Percentiles rank a stretch among this genome's conserved stretches.
phyloP scores from a whole-genome alignment of 2,329 filamentous ascomycete species.

The Coniosporium tulheliwenetii region DNA sequence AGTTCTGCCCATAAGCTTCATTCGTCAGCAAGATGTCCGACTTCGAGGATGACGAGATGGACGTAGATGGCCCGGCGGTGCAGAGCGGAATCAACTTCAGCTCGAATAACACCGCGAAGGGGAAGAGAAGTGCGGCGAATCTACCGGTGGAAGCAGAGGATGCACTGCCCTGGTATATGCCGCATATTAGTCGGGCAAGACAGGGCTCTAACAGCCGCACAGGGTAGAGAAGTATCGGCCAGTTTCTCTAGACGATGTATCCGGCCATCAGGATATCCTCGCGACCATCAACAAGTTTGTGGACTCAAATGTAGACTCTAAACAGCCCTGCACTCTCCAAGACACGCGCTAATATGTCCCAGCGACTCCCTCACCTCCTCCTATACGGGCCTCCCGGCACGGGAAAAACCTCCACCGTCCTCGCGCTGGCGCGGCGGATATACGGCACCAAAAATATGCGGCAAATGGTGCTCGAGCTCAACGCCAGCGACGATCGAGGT shows the following conservation, averaged over 20 bases:
- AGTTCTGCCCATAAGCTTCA: not conserved
- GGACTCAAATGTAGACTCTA: conserved; percentile 55
- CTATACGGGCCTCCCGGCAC: conserved; percentile 95
- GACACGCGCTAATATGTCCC: not conserved
- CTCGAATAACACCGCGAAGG: conserved; percentile 59
- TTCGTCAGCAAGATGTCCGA: conserved; percentile 29
- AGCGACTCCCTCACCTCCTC: conserved; percentile 82
- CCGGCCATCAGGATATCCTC: conserved; percentile 92
- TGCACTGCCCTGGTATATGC: conserved; percentile 67
- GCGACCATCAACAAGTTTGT: conserved; percentile 97
- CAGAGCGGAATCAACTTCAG: conserved; percentile 49
- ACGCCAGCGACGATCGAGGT: conserved; percentile 90
- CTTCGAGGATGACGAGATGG: conserved; percentile 48
- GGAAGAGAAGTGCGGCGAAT: conserved; percentile 85
- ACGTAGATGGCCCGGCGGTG: conserved; percentile 41
- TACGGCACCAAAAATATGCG: conserved; percentile 87
- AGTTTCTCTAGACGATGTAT: conserved; percentile 76
- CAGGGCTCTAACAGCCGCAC: not conserved
- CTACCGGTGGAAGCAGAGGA: conserved; percentile 89
- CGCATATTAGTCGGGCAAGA: not conserved
- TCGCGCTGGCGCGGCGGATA: conserved; percentile 83
- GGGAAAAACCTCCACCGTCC: conserved; percentile 91
- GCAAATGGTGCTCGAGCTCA: conserved; percentile 96
- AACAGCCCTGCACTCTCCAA: not conserved
- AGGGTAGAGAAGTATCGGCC: conserved; percentile 98